Evolutionary conservation across 148 eudicot species (phyloP).

Genomic region (Vaccinium corymbosum): DNA sequence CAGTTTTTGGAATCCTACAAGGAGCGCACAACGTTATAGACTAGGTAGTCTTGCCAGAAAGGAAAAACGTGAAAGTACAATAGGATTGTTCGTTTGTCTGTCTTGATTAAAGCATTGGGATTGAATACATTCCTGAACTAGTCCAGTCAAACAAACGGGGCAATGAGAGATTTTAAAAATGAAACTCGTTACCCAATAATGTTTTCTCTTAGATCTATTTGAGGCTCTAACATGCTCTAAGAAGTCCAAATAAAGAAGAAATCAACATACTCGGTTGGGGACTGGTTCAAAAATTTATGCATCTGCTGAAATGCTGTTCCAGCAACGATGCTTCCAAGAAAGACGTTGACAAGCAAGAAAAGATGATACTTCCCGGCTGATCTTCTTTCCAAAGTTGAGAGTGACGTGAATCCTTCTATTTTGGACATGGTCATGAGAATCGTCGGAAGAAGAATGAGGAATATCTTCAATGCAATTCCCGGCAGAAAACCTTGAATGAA

Average conservation of each 20-base stretch:
- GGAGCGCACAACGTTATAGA: slow-evolving; percentile 3
- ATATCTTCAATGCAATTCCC: slow-evolving; percentile 53
- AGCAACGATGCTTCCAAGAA: slow-evolving; percentile 44
- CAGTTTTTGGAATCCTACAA: slow-evolving; percentile 53
- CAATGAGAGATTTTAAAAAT: not conserved
- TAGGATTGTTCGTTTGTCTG: not conserved
- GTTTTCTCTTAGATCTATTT: not conserved
- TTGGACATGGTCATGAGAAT: slow-evolving; percentile 55
- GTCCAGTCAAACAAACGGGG: not conserved
- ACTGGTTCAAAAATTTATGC: slow-evolving; percentile 33
- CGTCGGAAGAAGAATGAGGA: slow-evolving; percentile 42
- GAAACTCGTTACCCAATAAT: not conserved
- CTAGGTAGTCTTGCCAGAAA: not conserved
- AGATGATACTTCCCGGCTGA: slow-evolving; percentile 50
- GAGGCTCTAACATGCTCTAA: not conserved
- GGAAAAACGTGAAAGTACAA: not conserved
- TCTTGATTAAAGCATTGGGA: not conserved
- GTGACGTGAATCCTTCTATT: slow-evolving; percentile 46
- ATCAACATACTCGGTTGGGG: slow-evolving; percentile 45
- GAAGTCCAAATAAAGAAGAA: not conserved
- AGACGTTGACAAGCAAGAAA: slow-evolving; percentile 50
- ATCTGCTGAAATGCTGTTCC: slow-evolving; percentile 66
- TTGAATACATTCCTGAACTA: not conserved
- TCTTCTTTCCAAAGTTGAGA: slow-evolving; percentile 49
- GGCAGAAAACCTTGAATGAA: slow-evolving; percentile 61